Percentiles rank a stretch among this genome's conserved stretches.
phyloP scores from a whole-genome alignment of 2,329 filamentous ascomycete species.

The Hysterium pulicare region DNA sequence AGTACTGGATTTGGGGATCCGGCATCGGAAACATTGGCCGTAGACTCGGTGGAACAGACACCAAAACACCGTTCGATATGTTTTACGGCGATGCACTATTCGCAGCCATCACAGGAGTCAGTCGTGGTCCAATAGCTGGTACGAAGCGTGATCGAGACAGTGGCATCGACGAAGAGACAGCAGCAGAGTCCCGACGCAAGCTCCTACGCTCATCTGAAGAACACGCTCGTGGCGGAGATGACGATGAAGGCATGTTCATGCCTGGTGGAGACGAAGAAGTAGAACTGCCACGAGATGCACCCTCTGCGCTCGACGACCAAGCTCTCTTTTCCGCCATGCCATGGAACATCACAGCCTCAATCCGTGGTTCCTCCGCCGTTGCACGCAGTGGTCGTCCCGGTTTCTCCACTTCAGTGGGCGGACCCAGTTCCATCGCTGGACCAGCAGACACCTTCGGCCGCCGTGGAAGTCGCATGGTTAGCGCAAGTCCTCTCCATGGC shows the following conservation, averaged over 20 bases:
- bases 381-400: conserved; percentile 43
- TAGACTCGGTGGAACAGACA: conserved; percentile 40
- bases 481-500: conserved; percentile 60
- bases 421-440: conserved; percentile 26
- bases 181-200: conserved; percentile 30
- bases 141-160: conserved; percentile 35
- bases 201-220: conserved; percentile 30
- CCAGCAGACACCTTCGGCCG: conserved; percentile 30
- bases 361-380: conserved; percentile 48
- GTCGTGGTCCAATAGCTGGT: conserved; percentile 18
- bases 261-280: conserved; percentile 37
- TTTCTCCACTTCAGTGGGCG: conserved; percentile 32
- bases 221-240: conserved; percentile 31
- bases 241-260: conserved; percentile 30
- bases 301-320: conserved; percentile 64
- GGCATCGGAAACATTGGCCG: conserved; percentile 55
- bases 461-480: conserved; percentile 52
- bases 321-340: conserved; percentile 64
- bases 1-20: conserved; percentile 56
- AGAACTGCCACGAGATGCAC: conserved; percentile 69
- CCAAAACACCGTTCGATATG: conserved; percentile 51
- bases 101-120: conserved; percentile 43
- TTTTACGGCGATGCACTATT: conserved; percentile 58
- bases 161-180: conserved; percentile 31
- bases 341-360: conserved; percentile 61